phyloP scores from a whole-genome alignment of 129 eudicot genomes.

The Centrapalus pauciflorus region DNA sequence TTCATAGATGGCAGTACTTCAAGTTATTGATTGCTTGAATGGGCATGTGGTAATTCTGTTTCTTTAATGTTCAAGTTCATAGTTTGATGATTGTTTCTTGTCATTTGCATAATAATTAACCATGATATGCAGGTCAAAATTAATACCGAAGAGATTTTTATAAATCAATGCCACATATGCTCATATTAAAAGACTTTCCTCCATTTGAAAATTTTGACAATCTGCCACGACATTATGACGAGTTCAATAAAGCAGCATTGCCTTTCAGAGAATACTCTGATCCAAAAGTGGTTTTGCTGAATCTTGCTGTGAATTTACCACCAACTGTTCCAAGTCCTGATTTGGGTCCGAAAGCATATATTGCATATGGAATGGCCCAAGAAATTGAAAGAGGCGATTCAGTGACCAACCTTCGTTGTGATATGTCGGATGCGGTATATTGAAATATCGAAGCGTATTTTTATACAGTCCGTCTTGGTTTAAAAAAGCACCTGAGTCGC shows the following conservation, averaged over 20 bases:
- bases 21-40: no score
- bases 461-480: no score
- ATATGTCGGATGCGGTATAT: slow-evolving; percentile 20
- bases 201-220: no score
- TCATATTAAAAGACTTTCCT: no score
- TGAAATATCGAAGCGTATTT: background rate
- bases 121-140: slow-evolving; percentile 11
- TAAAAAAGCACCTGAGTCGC: no score
- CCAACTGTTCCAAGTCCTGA: background rate
- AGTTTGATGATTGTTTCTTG: background rate
- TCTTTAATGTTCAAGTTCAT: no score
- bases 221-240: slow-evolving; percentile 9
- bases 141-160: no score
- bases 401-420: slow-evolving; percentile 20
- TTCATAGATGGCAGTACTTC: no score
- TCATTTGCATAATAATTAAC: background rate
- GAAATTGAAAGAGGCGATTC: slow-evolving; percentile 22
- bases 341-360: slow-evolving; percentile 14
- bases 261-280: slow-evolving; percentile 2
- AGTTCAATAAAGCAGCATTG: background rate
- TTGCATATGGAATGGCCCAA: slow-evolving; percentile 20
- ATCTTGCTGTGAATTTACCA: no score
- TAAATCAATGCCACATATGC: no score
- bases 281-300: slow-evolving; percentile 1
- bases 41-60: no score